phyloP scores from a whole-genome alignment of 2,329 filamentous ascomycete species.

The Plenodomus tracheiphilus region DNA sequence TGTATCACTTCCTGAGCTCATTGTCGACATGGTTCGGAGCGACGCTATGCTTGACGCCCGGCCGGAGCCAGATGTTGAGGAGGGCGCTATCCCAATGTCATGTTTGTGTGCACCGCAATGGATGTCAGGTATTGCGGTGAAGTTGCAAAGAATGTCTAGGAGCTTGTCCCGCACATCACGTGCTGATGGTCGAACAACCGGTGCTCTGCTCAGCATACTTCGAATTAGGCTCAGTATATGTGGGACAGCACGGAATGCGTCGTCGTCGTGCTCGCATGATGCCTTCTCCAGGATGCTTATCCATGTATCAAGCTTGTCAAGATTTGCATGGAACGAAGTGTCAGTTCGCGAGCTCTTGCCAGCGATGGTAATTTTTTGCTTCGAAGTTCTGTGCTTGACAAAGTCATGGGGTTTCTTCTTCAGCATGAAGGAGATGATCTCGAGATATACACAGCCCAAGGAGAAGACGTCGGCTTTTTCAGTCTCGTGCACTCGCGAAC shows the following conservation, averaged over 20 bases:
- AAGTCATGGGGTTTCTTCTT: conserved; percentile 70
- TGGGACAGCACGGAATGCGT: conserved; percentile 46
- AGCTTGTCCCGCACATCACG: conserved; percentile 46
- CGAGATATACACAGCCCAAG: conserved; percentile 71
- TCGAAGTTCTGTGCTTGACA: conserved; percentile 65
- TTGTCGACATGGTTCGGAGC: conserved; percentile 33
- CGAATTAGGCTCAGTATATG: conserved; percentile 47
- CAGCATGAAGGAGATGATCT: conserved; percentile 69
- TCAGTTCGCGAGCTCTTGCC: conserved; percentile 63
- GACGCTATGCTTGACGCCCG: conserved; percentile 33
- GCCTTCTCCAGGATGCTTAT: conserved; percentile 64
- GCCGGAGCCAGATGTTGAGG: conserved; percentile 32
- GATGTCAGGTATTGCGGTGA: conserved; percentile 37
- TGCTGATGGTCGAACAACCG: conserved; percentile 47
- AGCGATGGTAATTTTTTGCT: conserved; percentile 57
- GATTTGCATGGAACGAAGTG: conserved; percentile 72
- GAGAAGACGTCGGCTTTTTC: conserved; percentile 70
- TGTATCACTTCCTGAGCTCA: conserved; percentile 31
- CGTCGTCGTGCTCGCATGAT: conserved; percentile 48
- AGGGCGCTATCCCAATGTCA: conserved; percentile 28
- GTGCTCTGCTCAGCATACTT: conserved; percentile 48
- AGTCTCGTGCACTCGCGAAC: conserved; percentile 37
- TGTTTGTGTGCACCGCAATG: conserved; percentile 42
- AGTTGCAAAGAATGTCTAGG: conserved; percentile 34
- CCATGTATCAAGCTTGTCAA: conserved; percentile 70